Evolutionary conservation across 345 rosid genomes (phyloP), one percentile per base, ranked within the genome.

Genomic region (Aethionema arabicum): DNA sequence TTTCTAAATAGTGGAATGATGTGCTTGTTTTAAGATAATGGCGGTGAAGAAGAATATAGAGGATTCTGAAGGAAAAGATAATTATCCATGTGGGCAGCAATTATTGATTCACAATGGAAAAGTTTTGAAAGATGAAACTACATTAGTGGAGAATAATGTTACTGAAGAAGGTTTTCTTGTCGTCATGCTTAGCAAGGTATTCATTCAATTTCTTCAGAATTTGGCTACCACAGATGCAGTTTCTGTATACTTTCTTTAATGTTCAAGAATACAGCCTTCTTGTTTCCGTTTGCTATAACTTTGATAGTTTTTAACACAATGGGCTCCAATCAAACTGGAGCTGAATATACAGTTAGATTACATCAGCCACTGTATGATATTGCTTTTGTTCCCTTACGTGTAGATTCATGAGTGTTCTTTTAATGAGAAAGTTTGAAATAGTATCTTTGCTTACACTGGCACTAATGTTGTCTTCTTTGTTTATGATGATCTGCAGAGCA

Each of bases 151-250:
- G 35, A 93, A 85, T 43, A 85, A 90, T 49, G 97, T 95, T 52
- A 60, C 86, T 1, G 99, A 95, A 61, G 95, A 90, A 73, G 99
- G 97, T 14, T 95, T 95, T 71, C 88, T 95, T 27, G 99, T 95
- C 44, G 99, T 95, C 60, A 95, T 95, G 99, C 99, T 95, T 52
- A 95, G 97, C 82, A 95, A 93, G 96, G 96, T 87, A 67, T 35
- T 51, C 59, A 45, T 4, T 12, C 54, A 0, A 3, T 38, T 40
- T 71, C 36, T n/a, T 33, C 16, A 63, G 27, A 27, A 51, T 7
- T 14, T 47, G 12, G 11, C 7, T 37, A 37, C 3, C 40, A 6
- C 7, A 6, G 3, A 37, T 37, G 40, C 11, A 6, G 40, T 10
- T 37, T 37, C 8, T 37, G 27, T 8, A 40, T 14, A 8, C 32